Evolutionary conservation across 2,329 filamentous ascomycete genomes (phyloP).

Genomic region (Ilyonectria robusta): DNA sequence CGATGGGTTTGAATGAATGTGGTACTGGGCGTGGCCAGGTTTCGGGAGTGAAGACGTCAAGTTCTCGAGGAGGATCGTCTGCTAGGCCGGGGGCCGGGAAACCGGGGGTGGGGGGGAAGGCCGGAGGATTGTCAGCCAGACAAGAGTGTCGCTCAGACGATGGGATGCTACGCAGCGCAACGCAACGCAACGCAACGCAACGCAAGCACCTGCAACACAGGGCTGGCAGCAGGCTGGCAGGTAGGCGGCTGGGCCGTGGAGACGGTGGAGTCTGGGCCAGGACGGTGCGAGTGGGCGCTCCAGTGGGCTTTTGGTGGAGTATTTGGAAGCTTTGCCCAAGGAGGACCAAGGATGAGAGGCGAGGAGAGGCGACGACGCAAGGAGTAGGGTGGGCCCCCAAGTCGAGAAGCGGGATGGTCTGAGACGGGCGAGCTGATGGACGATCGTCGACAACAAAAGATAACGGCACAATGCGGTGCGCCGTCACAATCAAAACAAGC

Average conservation of each 20-base stretch:
- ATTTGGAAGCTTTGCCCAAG: constrained; percentile 44
- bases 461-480: background rate
- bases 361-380: constrained; percentile 21
- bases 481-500: constrained; percentile 15
- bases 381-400: constrained; percentile 18
- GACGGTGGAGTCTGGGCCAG: constrained; percentile 35
- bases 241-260: constrained; percentile 43
- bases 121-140: constrained; percentile 43
- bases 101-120: constrained; percentile 47
- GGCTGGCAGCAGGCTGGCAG: constrained; percentile 28
- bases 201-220: constrained; percentile 4
- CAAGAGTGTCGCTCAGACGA: constrained; percentile 45
- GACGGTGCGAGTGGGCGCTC: constrained; percentile 35
- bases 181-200: constrained; percentile 11
- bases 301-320: constrained; percentile 35
- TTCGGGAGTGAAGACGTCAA: constrained; percentile 50
- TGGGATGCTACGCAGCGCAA: constrained; percentile 37
- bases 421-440: constrained; percentile 16
- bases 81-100: constrained; percentile 45
- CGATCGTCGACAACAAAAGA: constrained; percentile 6
- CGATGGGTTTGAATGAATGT: constrained; percentile 35
- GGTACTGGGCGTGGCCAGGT: constrained; percentile 39
- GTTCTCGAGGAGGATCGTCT: constrained; percentile 45
- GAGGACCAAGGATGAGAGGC: constrained; percentile 34
- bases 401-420: constrained; percentile 23